Percentiles rank a stretch among this genome's conserved stretches.
These are phyloP conservation scores for Kuraishia borneana DNA, from an alignment of 805 yeast species.

Conservation along the genomic window DNA sequence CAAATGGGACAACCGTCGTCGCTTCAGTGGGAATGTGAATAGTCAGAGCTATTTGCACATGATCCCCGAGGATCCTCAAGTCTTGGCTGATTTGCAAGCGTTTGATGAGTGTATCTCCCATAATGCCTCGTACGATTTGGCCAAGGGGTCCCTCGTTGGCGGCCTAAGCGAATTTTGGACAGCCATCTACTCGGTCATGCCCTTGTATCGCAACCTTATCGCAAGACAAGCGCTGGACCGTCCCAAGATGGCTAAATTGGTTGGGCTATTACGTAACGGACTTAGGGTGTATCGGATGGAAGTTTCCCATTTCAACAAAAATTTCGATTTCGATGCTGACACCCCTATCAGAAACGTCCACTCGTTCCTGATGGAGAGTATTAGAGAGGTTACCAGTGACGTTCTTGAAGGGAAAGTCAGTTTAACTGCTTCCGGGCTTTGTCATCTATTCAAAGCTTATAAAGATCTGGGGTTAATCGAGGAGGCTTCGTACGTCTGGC, in stretches of 20 bases:
- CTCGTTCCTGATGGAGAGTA: conserved; percentile 33
- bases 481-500: conserved; percentile 67
- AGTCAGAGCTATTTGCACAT: conserved; percentile 1
- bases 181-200: conserved; percentile 38
- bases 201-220: conserved; percentile 33
- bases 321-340: conserved; percentile 46
- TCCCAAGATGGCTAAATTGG: conserved; percentile 34
- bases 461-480: conserved; percentile 48
- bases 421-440: conserved; percentile 42
- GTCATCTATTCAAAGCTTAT: conserved; percentile 45
- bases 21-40: conserved; percentile 3
- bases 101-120: conserved; percentile 37
- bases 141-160: conserved; percentile 25
- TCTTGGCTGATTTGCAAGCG: conserved; percentile 36
- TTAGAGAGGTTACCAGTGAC: conserved; percentile 41
- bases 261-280: conserved; percentile 43
- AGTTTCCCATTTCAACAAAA: conserved; percentile 41
- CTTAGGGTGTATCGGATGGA: conserved; percentile 44
- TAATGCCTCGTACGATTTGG: conserved; percentile 23
- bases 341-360: conserved; percentile 47
- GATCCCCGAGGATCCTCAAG: conserved; percentile 27
- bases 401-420: conserved; percentile 29
- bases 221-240: conserved; percentile 35
- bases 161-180: conserved; percentile 40
- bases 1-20: conserved; percentile 8